A percentile compares a stretch with the other conserved stretches of the same genome.
Conservation (phyloP, 169 alveolate species). For the Eimeria maxima region DNA sequence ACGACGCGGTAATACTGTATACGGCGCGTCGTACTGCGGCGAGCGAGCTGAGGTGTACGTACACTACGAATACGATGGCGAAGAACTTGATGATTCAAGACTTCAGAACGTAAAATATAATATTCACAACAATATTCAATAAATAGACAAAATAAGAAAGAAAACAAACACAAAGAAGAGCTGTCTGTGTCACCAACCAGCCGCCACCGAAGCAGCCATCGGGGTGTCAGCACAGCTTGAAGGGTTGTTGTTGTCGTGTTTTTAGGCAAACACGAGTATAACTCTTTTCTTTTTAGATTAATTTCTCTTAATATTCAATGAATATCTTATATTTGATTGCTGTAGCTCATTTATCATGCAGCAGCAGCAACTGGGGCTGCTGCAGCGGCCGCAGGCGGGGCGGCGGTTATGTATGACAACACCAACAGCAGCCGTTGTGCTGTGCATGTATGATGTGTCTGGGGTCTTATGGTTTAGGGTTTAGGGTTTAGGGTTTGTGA, state of each 20-base stretch:
- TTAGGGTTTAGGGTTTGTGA: constrained; percentile 12
- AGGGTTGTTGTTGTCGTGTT: background rate
- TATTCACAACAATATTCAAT: background rate
- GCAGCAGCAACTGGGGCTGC: background rate
- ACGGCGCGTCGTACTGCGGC: too few relatives aligned
- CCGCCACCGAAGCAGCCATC: background rate
- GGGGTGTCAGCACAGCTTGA: background rate
- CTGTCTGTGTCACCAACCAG: background rate
- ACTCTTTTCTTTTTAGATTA: background rate
- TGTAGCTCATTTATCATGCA: background rate
- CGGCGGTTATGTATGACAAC: background rate
- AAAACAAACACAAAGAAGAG: background rate
- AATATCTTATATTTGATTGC: background rate
- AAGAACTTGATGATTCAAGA: background rate
- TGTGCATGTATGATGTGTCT: too few relatives aligned
- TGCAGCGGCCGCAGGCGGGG: constrained; percentile 1
- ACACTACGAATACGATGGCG: background rate
- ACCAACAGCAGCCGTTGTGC: background rate
- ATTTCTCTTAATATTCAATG: background rate
- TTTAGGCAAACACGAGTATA: background rate
- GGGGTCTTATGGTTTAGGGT: constrained; percentile 36
- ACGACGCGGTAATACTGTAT: background rate
- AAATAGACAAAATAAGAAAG: background rate
- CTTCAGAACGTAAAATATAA: background rate
- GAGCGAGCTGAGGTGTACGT: constrained; percentile 29